phyloP scores from a whole-genome alignment of 805 yeast genomes.

The Wickerhamomyces rabaulensis region DNA sequence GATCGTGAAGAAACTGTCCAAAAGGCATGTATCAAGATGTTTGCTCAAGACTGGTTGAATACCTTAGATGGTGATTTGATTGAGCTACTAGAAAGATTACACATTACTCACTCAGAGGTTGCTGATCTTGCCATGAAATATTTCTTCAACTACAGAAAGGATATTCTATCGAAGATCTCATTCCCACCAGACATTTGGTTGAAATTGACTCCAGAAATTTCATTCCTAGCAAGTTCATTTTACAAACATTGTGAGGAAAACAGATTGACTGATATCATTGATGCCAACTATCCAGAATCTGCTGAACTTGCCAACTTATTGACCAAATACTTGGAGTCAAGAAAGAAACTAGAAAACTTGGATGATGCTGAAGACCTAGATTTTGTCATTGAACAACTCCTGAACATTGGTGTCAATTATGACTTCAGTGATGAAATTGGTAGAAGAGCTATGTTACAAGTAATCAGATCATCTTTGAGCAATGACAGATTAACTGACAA shows the following conservation, averaged over 20 bases:
- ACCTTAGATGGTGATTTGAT: slow-evolving; percentile 63
- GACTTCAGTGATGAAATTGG: slow-evolving; percentile 92
- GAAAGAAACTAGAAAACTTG: slow-evolving; percentile 26
- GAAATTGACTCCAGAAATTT: slow-evolving; percentile 65
- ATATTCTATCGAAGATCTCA: slow-evolving; percentile 51
- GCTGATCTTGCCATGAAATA: slow-evolving; percentile 64
- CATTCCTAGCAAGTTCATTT: slow-evolving; percentile 65
- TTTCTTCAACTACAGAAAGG: slow-evolving; percentile 58
- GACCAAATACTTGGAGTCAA: slow-evolving; percentile 47
- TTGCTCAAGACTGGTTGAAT: slow-evolving; percentile 69
- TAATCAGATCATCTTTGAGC: slow-evolving; percentile 54
- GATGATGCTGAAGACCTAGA: slow-evolving; percentile 56
- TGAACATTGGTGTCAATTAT: slow-evolving; percentile 59
- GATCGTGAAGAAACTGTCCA: slow-evolving; percentile 78
- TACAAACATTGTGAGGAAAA: slow-evolving; percentile 58
- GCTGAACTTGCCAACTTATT: slow-evolving; percentile 60
- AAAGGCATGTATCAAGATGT: slow-evolving; percentile 65
- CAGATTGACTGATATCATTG: slow-evolving; percentile 49
- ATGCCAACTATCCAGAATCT: slow-evolving; percentile 73
- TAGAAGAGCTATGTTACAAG: slow-evolving; percentile 65
- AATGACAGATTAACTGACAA: slow-evolving; percentile 51
- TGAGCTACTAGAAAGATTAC: slow-evolving; percentile 65
- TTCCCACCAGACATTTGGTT: slow-evolving; percentile 69
- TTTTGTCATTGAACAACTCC: slow-evolving; percentile 69
- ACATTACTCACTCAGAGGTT: slow-evolving; percentile 60